Base-by-base conservation (phyloP, 345 rosid genomes). In the Linum tenue region DNA sequence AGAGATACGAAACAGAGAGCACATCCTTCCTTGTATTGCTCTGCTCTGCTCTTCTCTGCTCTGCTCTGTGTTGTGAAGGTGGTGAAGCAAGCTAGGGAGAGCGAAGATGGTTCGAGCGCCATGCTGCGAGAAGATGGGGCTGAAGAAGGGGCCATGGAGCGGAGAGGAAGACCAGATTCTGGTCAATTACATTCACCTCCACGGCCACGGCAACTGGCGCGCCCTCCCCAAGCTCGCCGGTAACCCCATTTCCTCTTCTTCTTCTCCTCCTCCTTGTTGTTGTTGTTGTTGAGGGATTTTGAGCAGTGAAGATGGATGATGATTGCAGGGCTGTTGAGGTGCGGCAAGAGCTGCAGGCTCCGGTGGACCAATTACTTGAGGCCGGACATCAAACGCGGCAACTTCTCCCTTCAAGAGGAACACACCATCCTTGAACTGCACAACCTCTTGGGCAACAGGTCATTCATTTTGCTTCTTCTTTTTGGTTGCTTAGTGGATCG, bases 301-400 rank as follows among this genome's bases (percentile, higher is more conserved):
- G 5, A 41, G 44, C 9, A 8, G 5, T 41, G 44, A 8, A 41
- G 44, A 4, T 4, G 44, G 9, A 41, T 41, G 5, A 41, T 41
- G 5, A 4, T n/a, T n/a, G 44, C 73, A 89, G 96, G 96, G 53
- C 75, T 89, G 66, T 71, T 82, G 50, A 85, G 96, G 70, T 89
- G 92, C 56, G 96, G 96, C 1, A 89, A 89, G 81, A 89, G 96
- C 70, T 89, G 96, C 76, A 82, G 96, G 61, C 82, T 89, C 31
- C 78, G 96, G 3, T 89, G 96, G 96, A 82, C 74, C 35, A 89
- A 89, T 66, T 89, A 89, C 69, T 62, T 89, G 39, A 79, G 92
- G 66, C 96, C 96, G 3, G 92, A 86, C 56, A 89, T 89, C 35
- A 89, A 89, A 75, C 72, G 92, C 67, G 96, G 92, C 39, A 89